phyloP scores from a whole-genome alignment of 306 rosid genomes.

The Hippophae tibetana region DNA sequence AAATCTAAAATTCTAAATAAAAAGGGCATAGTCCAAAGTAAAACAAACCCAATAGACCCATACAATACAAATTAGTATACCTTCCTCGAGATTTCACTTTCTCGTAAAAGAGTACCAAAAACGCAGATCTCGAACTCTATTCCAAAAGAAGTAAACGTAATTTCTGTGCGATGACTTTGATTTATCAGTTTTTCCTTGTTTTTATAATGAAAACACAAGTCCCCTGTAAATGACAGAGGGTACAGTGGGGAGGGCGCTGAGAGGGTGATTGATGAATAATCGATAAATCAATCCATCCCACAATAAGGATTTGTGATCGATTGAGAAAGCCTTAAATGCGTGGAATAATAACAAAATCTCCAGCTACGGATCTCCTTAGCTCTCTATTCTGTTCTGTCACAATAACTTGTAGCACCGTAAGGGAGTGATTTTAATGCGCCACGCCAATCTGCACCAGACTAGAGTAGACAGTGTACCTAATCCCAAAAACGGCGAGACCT shows the following conservation, averaged over 20 bases:
- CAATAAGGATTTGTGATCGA: not conserved
- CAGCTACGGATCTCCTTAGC: conserved; percentile 11
- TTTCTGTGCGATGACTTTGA: conserved; percentile 12
- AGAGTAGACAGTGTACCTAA: conserved; percentile 29
- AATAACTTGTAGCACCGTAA: conserved; percentile 13
- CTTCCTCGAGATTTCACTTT: conserved; percentile 43
- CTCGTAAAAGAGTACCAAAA: conserved; percentile 22
- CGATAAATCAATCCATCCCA: too few relatives aligned
- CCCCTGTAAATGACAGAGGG: too few relatives aligned
- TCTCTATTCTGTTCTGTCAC: conserved; percentile 8
- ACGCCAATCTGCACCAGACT: conserved; percentile 46
- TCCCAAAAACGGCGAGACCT: conserved; percentile 66
- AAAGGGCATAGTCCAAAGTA: conserved; percentile 7
- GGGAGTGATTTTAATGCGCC: conserved; percentile 45
- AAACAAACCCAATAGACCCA: not conserved
- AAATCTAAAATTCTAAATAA: conserved; percentile 6
- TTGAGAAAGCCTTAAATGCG: conserved; percentile 35
- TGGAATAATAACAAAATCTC: conserved; percentile 16
- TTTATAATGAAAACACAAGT: too few relatives aligned
- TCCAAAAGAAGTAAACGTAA: conserved; percentile 11
- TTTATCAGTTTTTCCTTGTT: conserved; percentile 8
- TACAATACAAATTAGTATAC: conserved; percentile 26
- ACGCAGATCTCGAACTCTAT: conserved; percentile 7
- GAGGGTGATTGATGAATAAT: too few relatives aligned
- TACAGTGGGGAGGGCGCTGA: too few relatives aligned